Base-by-base conservation (phyloP, 1,139 yeast species). In the Yamadazyma oceani region DNA sequence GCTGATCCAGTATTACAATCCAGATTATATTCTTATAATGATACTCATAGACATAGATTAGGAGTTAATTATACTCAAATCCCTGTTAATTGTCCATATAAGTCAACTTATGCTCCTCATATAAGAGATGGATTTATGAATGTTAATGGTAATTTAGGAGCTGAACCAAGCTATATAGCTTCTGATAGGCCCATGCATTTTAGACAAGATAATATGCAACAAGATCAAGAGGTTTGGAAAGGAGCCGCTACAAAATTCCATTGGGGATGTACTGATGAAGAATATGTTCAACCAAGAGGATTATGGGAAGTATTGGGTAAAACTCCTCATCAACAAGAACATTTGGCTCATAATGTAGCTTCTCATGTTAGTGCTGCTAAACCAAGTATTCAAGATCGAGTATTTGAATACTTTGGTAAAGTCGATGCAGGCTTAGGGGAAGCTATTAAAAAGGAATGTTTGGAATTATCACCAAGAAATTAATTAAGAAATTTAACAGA, bases 191-290 rank as follows among this genome's bases (percentile, higher is more conserved):
- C 84, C 40, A 47, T 79, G 50, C 69, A 72, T 50, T 77, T 80
- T 62, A 63, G 57, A 54, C 51, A 58, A 45, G 64, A 52, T 51
- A 50, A 58, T 34, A 51, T 66, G 36, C 78, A 73, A 60, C 74
- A 75, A 57, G 78, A 78, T 45, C 96, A 88, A 63, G 97, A 90
- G 66, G 75, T 78, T 44, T 89, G 96, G 90, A 67, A 73, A 41
- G 97, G 97, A 42, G 82, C 92, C 46, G 96, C 95, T 37, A 69
- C 80, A 46, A 86, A 88, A 49, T 85, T 80, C 81, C 94, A 87
- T 70, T 89, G 96, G 96, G 73, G 75, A 42, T 78, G 77, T 38
- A 73, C 75, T 25, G 84, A 81, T 41, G 83, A 75, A 40, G 96
- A 88, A 60, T 73, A 53, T 87, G 85, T 64, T 75, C 97, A 54